Evolutionary conservation across 2,329 filamentous ascomycete genomes (phyloP), one percentile per base, ranked within the genome.

Genomic region (Metarhizium anisopliae): DNA sequence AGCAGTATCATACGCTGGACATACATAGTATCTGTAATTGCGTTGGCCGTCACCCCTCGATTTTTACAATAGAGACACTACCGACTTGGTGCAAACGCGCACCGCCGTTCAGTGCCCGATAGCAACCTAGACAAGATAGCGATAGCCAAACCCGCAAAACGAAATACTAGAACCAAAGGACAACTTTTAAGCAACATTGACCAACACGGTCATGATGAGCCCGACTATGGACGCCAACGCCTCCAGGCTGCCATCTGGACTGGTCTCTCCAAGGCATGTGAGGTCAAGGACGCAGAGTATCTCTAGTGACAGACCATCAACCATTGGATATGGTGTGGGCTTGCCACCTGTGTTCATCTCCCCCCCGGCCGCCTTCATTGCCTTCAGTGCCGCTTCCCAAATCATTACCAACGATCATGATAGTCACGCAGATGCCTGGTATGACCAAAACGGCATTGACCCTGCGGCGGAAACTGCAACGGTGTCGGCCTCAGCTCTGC

Each of bases 371-470:
- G 89, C 85, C 18, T 99, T 95, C 72, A 92, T 99, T 65, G 92
- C 93, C 50, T 79, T 84, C 36, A 87, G 90, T 50, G 90, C 93
- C 57, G 94, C 93, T 53, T 91, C 90, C 18, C 90, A 96, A 68
- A 93, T 95, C 59, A 86, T 97, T 63, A 93, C 90, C 57, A 90
- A 91, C 66, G 87, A 95, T 67, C 87, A 94, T 71, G 89, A 93
- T 66, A 84, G 81, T 61, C 85, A 87, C 66, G 80, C 85, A 57
- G 83, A 85, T 62, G 77, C 84, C 52, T 86, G 86, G 78, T 83
- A 85, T 64, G 83, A 89, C 65, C 81, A 87, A 59, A 80, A 87
- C 61, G 83, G 83, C 52, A 78, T 86, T 55, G 81, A 85, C 61
- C 79, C 82, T 1, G 81, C 82, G 4, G 79, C 80, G 56, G 86